These are phyloP conservation scores for Domatiomyces globalis DNA, from an alignment of 2,329 filamentous ascomycete genomes.

Conservation along the genomic window DNA sequence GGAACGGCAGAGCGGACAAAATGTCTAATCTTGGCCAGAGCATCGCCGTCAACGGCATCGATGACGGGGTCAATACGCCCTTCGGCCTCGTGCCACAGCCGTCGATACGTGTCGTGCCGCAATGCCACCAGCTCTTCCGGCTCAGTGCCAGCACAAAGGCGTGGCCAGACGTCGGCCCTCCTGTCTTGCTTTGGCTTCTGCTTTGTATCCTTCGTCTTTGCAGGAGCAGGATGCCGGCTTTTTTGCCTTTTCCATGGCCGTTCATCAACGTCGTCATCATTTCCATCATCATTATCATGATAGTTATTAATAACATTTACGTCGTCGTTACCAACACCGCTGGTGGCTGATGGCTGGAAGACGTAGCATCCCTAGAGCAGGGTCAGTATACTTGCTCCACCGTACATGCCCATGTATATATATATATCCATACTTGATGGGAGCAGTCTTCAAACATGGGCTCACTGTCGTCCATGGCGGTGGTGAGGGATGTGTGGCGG, in stretches of 20 bases:
- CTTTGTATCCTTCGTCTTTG: conserved; percentile 4
- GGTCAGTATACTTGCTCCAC: background rate
- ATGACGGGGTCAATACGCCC: conserved; percentile 28
- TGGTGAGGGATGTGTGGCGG: too few relatives aligned
- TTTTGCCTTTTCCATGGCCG: conserved; percentile 46
- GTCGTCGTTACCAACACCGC: background rate
- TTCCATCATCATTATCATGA: background rate
- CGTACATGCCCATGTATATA: background rate
- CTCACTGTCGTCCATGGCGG: background rate
- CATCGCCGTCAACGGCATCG: conserved; percentile 27
- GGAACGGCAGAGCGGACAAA: conserved; percentile 1
- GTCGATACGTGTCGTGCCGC: conserved; percentile 26
- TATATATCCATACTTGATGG: background rate
- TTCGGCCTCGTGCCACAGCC: conserved; percentile 28
- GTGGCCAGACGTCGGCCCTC: conserved; percentile 21
- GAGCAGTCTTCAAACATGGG: background rate
- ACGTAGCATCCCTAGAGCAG: conserved; percentile 11
- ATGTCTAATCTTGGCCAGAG: conserved; percentile 23
- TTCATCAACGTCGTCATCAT: conserved; percentile 15
- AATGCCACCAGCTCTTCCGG: conserved; percentile 20
- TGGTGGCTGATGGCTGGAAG: conserved; percentile 7
- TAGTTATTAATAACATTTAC: too few relatives aligned
- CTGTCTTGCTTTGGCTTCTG: conserved; percentile 4
- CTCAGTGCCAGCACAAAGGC: conserved; percentile 29
- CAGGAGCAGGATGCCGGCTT: conserved; percentile 28